Conservation (phyloP, 2,329 filamentous ascomycete genomes). For the Cadophora luteo-olivacea region DNA sequence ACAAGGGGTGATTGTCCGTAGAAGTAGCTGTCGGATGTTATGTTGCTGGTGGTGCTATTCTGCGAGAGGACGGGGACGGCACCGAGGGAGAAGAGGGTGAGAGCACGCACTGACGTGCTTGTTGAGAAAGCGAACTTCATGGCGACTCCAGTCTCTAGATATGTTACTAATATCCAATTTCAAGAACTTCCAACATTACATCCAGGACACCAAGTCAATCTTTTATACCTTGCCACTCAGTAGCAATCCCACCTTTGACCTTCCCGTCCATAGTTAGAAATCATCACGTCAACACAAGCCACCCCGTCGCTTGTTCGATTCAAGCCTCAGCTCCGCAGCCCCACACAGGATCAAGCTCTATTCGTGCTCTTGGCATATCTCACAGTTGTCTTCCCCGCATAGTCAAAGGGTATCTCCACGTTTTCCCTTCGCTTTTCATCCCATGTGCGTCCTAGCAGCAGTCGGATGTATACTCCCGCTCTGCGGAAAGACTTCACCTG, state of each 20-base stretch:
- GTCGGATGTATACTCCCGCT: background rate
- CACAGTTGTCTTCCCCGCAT: slow-evolving; percentile 1
- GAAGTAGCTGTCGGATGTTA: slow-evolving; percentile 42
- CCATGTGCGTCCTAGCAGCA: background rate
- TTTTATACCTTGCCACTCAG: background rate
- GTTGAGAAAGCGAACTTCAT: background rate
- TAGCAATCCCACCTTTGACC: background rate
- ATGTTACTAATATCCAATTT: background rate
- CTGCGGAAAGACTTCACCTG: background rate
- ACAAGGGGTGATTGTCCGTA: slow-evolving; percentile 48
- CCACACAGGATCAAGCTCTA: background rate
- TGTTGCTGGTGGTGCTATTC: slow-evolving; percentile 13
- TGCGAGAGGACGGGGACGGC: background rate
- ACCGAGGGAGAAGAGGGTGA: background rate
- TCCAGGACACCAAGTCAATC: background rate
- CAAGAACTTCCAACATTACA: background rate
- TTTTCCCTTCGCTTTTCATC: background rate
- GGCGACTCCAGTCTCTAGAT: background rate
- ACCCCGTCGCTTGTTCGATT: background rate
- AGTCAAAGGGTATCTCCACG: background rate
- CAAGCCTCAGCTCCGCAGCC: background rate
- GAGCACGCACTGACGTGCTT: background rate
- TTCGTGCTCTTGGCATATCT: background rate
- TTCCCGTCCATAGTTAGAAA: background rate
- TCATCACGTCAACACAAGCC: slow-evolving; percentile 6